phyloP scores from a whole-genome alignment of 2,329 filamentous ascomycete genomes.

The Paecilomyces variotii region DNA sequence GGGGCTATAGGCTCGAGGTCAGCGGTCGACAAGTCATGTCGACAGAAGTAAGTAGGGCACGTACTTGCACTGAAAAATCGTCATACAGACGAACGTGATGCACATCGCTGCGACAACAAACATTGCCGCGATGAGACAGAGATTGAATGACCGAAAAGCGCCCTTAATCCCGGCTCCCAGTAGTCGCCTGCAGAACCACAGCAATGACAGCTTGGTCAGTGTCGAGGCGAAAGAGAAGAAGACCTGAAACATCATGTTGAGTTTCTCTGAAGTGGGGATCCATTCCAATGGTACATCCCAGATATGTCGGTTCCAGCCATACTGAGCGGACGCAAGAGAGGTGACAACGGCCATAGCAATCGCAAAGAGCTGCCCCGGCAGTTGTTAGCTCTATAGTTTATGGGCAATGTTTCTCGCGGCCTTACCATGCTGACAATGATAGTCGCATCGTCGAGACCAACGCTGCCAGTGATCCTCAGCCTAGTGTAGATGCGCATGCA shows the following conservation, averaged over 20 bases:
- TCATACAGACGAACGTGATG: slow-evolving; percentile 23
- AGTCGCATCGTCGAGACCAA: slow-evolving; percentile 41
- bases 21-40: background rate
- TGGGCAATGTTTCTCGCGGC: background rate
- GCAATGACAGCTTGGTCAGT: slow-evolving; percentile 31
- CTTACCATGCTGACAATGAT: slow-evolving; percentile 36
- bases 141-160: slow-evolving; percentile 18
- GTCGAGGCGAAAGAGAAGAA: background rate
- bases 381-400: slow-evolving; percentile 2
- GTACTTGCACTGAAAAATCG: slow-evolving; percentile 35
- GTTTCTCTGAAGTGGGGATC: slow-evolving; percentile 24
- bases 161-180: slow-evolving; percentile 22
- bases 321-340: slow-evolving; percentile 24
- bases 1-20: slow-evolving; percentile 16
- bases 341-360: slow-evolving; percentile 27
- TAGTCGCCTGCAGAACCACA: slow-evolving; percentile 28
- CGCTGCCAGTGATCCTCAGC: slow-evolving; percentile 36
- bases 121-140: slow-evolving; percentile 18
- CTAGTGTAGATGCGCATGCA: slow-evolving; percentile 41
- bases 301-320: slow-evolving; percentile 32
- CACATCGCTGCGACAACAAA: slow-evolving; percentile 22
- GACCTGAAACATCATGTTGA: slow-evolving; percentile 30
- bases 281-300: slow-evolving; percentile 31
- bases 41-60: slow-evolving; percentile 9
- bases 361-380: slow-evolving; percentile 18